Base-by-base conservation (phyloP, 2,329 filamentous ascomycete species). In the Phaeosphaeria sp. region DNA sequence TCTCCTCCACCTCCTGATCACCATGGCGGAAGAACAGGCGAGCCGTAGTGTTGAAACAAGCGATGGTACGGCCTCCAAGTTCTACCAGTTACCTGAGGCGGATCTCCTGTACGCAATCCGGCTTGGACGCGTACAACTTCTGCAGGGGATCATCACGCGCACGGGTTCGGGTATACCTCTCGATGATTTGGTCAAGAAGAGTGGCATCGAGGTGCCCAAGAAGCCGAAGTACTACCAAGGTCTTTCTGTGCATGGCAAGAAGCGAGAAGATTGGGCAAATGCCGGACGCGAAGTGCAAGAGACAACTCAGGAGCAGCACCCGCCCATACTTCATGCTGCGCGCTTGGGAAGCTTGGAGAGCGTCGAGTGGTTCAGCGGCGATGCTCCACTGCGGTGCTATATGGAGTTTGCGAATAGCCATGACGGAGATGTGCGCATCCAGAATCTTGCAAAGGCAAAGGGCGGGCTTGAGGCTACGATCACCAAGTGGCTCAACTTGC, bases 211-310 rank as follows among this genome's bases (percentile, higher is more conserved):
- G 66, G 74, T 88, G 49, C 81, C 86, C 52, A 80, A 86, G 62
- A 91, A 89, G 73, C 86, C 91, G 1, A 84, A 84, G 54, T 91
- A 86, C 73, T 96, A 96, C 70, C 89, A 91, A 74, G 92, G 92
- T 0, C 45, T 61, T 11, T 63, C 71, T 51, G 67, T 96, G 1
- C 88, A 90, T 62, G 91, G 91, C 2, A 87, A 87, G 74, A 93
- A 93, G 75, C 81, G 87, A 49, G 80, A 81, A 33, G 91, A 93
- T 65, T 96, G 91, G 92, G 90, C 65, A 42, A 61, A 64, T 25
- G 57, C 57, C 56, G 60, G 60, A 25, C 49, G 61, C 39, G 60
- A 60, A n/a, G 48, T 33, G 2, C 50, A 60, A 27, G 51, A 57
- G 39, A 22, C 53, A 20, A 21, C 45, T 15, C 54, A 52, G 3